Evolutionary conservation across 345 rosid genomes (phyloP).

Genomic region (Hibiscus tridactylites): DNA sequence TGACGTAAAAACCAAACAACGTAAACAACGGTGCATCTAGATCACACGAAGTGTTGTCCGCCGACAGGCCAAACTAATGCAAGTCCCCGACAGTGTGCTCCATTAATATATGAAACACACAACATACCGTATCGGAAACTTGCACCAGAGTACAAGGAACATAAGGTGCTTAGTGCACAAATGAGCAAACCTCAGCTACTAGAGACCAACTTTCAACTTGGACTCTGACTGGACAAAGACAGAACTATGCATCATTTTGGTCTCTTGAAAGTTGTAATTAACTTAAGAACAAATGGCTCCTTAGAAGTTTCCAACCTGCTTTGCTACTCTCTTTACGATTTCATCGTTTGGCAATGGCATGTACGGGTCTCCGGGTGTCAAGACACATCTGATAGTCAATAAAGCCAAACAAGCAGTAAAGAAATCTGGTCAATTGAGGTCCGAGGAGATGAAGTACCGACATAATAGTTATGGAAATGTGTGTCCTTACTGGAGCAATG

Average conservation of each 20-base stretch:
- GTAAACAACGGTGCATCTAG: too few relatives aligned
- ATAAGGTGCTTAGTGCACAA: background rate
- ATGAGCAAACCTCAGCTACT: background rate
- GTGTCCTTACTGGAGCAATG: slow-evolving; percentile 88
- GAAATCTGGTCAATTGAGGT: background rate
- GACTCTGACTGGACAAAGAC: too few relatives aligned
- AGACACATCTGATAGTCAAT: background rate
- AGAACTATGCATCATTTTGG: background rate
- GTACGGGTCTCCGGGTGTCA: background rate
- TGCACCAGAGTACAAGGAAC: background rate
- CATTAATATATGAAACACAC: too few relatives aligned
- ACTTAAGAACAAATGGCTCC: background rate
- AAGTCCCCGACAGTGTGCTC: background rate
- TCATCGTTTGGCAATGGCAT: background rate
- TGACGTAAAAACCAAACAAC: background rate
- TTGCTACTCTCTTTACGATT: background rate
- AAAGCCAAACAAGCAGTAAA: background rate
- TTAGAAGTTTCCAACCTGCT: background rate
- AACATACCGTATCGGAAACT: background rate
- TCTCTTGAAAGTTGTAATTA: background rate
- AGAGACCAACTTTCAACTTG: background rate
- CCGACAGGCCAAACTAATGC: background rate
- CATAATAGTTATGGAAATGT: background rate
- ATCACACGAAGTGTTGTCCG: background rate
- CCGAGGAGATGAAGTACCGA: background rate